Base-by-base conservation (phyloP, 495 filamentous ascomycete species). In the Daldinia grandis region DNA sequence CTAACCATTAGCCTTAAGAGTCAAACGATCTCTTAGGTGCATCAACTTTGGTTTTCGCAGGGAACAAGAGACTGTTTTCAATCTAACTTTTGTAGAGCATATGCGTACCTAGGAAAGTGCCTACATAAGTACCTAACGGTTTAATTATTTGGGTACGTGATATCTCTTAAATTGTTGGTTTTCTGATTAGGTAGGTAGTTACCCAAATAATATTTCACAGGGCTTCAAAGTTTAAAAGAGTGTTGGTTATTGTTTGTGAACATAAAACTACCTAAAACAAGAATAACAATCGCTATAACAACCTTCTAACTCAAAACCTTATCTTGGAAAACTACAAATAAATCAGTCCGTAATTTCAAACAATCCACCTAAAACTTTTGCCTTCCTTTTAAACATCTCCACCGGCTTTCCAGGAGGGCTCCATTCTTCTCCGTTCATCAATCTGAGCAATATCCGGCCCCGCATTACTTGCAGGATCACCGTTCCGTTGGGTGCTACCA, bases 391-490 rank as follows among this genome's bases (percentile, higher is more conserved):
- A 28, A 51, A 15, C 25, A 0, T 28, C 49, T 4, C 24, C 49
- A 28, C n/a, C 24, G 6, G 5, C 21, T 28, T 55, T 55, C n/a
- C 30, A 6, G 14, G 8, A 33, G 12, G 10, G 17, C 10, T 40
- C 35, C 35, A 17, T 38, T 19, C 27, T 24, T 42, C 33, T 40
- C 24, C 33, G 19, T 21, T 58, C 35, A 58, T 38, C 55, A 38
- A 37, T 33, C 55, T 15, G 9, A 40, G 10, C 55, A 24, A 58
- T 5, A 61, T 10, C 17, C 59, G 59, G 59, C 44, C 59, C 59
- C 59, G 15, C 44, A 38, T 47, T 12, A 37, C 4, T 4, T 35
- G 4, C 59, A 38, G 8, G 17, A 62, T 24, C 47, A n/a, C 44
- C 42, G 44, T 4, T 37, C 40, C 25, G 40, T 38, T 30, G 17